Conservation (phyloP, 2,329 filamentous ascomycete genomes). For the Emericellopsis atlantica region DNA sequence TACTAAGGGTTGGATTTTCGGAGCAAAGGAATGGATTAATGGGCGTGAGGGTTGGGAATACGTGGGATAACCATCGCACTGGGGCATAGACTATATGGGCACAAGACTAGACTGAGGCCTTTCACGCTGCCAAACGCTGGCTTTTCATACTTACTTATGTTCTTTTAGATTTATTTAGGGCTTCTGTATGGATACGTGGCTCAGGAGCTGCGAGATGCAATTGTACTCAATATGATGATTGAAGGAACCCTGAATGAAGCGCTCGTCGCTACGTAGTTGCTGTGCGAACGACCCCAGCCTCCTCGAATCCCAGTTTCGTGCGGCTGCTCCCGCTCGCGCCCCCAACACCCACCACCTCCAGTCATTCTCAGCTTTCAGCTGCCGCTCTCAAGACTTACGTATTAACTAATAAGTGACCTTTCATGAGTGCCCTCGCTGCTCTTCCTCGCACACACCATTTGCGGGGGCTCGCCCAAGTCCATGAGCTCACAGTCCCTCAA, state of each 20-base stretch:
- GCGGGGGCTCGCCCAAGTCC: no score
- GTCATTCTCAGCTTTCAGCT: no score
- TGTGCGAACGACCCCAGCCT: not conserved
- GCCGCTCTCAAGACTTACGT: no score
- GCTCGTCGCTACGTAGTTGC: no score
- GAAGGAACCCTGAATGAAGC: not conserved
- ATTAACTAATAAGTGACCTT: no score
- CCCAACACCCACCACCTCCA: not conserved
- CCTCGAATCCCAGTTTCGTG: not conserved
- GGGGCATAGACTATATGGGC: not conserved
- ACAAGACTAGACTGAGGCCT: not conserved
- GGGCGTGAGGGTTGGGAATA: not conserved
- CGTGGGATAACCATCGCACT: not conserved
- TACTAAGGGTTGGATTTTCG: slow-evolving; percentile 8
- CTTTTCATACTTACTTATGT: not conserved
- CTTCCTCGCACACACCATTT: no score
- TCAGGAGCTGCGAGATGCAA: not conserved
- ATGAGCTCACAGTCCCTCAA: no score
- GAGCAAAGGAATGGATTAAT: not conserved
- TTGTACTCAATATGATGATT: not conserved
- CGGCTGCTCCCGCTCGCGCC: not conserved
- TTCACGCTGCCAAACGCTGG: not conserved
- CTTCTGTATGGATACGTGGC: no score
- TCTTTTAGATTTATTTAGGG: not conserved
- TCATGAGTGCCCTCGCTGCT: no score